Evolutionary conservation across 2,329 filamentous ascomycete species (phyloP).

Genomic region (Fusarium anthophilum): DNA sequence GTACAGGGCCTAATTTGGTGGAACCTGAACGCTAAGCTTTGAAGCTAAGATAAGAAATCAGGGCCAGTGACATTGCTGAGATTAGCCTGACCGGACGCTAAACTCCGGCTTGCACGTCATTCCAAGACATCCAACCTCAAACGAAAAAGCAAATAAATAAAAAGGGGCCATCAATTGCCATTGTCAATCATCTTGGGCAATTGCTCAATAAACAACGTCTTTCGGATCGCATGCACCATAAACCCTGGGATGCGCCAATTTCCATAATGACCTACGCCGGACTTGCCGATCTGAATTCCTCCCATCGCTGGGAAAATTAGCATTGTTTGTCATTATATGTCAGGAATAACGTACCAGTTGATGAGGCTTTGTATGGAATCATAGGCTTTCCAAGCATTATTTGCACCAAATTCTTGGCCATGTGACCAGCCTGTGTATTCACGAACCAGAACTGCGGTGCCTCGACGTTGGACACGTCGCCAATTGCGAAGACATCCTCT

Average conservation of each 20-base stretch:
- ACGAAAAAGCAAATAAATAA: neutral
- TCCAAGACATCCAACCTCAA: neutral
- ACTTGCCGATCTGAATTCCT: neutral
- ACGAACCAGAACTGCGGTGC: neutral
- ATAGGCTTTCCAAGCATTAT: neutral
- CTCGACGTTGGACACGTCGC: neutral
- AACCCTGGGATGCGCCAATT: neutral
- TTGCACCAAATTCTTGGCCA: neutral
- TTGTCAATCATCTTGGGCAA: neutral
- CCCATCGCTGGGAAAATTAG: neutral
- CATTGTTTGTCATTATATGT: fast-evolving
- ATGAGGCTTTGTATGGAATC: neutral
- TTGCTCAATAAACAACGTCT: neutral
- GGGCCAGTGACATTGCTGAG: neutral
- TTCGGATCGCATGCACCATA: neutral
- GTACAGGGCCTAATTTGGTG: neutral
- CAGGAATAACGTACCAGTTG: neutral
- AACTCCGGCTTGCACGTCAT: neutral
- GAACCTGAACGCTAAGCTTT: neutral
- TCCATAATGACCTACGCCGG: neutral
- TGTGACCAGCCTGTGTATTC: neutral
- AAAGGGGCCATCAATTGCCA: neutral
- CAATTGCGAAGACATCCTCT: neutral
- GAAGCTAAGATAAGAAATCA: neutral
- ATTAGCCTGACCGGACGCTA: neutral